These are phyloP conservation scores for Novymonas esmeraldas DNA, from an alignment of 208 protist genomes.

Conservation along the genomic window DNA sequence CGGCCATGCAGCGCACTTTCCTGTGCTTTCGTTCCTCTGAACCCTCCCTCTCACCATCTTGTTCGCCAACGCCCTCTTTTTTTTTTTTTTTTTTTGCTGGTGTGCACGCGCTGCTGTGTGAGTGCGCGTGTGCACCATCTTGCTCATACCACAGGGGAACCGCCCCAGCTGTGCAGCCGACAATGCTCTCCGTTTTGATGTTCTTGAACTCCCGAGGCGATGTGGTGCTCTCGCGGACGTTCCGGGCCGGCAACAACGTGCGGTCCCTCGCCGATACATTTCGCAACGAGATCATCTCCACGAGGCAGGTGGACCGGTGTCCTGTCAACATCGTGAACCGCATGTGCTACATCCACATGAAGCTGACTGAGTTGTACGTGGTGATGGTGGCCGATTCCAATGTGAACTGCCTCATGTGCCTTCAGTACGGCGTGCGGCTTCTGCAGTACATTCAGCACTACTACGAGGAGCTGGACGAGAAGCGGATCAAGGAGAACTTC, in stretches of 20 bases:
- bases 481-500: conserved; percentile 96
- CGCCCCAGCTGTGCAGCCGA: not conserved
- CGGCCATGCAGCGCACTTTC: too few relatives aligned
- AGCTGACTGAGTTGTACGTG: conserved; percentile 91
- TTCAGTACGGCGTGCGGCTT: conserved; percentile 87
- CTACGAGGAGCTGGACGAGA: conserved; percentile 93
- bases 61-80: too few relatives aligned
- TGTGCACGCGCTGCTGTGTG: too few relatives aligned
- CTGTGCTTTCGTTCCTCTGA: too few relatives aligned
- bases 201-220: conserved; percentile 91
- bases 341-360: conserved; percentile 92
- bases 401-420: conserved; percentile 87
- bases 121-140: too few relatives aligned
- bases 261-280: conserved; percentile 88
- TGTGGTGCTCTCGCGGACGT: conserved; percentile 85
- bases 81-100: too few relatives aligned
- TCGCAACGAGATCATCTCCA: conserved; percentile 81
- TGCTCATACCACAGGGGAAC: too few relatives aligned
- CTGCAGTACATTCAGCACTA: conserved; percentile 92
- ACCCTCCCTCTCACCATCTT: too few relatives aligned
- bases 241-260: conserved; percentile 75
- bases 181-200: conserved; percentile 86
- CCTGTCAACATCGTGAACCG: conserved; percentile 91
- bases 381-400: conserved; percentile 94
- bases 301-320: conserved; percentile 65